Evolutionary conservation across 495 filamentous ascomycete genomes (phyloP), one percentile per base, ranked within the genome.

Genomic region (Penicillium salamii): DNA sequence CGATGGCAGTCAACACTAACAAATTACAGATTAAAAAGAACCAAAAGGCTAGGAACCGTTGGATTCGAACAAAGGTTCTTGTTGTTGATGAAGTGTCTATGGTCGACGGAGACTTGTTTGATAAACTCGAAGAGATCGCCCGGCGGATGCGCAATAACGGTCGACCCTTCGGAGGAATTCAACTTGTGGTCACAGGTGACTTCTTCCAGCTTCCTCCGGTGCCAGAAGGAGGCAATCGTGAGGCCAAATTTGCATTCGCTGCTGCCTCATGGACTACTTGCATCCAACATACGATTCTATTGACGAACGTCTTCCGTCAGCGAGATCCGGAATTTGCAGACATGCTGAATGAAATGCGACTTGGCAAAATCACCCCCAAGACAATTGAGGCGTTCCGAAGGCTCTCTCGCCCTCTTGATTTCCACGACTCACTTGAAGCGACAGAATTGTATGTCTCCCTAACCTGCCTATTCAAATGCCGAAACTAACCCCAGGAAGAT

Each of bases 141-240:
- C 75, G 92, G 36, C 78, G 71, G 2, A 73, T 86, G 7, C 80
- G 89, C 37, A 96, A 90, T 57, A 97, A 96, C 62, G 93, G 90
- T 8, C 78, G 88, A 6, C 86, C 95, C 0, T 98, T 96, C 72
- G 93, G 93, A 42, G 93, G 95, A 6, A 97, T 98, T 38, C 93
- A 98, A 61, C 78, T 98, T 24, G 80, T 98, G 34, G 88, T 98
- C 39, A 97, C 95, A 0, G 93, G 93, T 3, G 93, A 98, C 62
- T 98, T 97, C 67, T 98, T 97, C 67, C 93, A 98, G 67, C 66
- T 98, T 12, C 93, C 93, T 4, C 93, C 93, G 2, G 93, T 98
- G 2, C 91, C 93, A 4, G 91, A 95, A 5, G 55, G 59, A 7
- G 75, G 78, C 42, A 83, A 81, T 28, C 79, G 80, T 36, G 75